Base-by-base conservation (phyloP, 148 eudicot species). In the Talinum fruticosum region DNA sequence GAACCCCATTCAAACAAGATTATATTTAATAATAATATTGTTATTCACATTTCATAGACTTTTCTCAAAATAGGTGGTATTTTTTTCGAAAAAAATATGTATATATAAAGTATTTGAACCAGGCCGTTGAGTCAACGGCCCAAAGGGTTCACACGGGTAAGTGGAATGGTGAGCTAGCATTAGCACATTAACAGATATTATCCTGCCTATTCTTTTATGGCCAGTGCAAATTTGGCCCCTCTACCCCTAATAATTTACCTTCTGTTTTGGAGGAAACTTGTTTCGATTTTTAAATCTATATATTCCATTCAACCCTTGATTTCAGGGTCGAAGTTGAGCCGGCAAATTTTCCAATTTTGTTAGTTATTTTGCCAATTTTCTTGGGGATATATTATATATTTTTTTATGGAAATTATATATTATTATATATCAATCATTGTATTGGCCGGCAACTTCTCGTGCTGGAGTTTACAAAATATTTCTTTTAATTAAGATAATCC, bases 381-480 rank as follows among this genome's bases (percentile, higher is more conserved):
- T 59, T 59, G 64, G 64, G 64, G 29, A 23, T 5, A n/a, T n/a
- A 57, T 5, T 41, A 41, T 41, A 41, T 41, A 8, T 1, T 41
- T 41, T 41, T 8, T 6, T 1, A n/a, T n/a, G n/a, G n/a, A n/a
- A n/a, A 57, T 5, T 41, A 41, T 41, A 41, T 41, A 8, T 1
- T 41, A 8, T 41, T 8, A 1, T 1, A 59, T 59, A 2, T 59
- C 64, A 59, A 59, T 59, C 64, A 59, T 59, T 59, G 64, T 8
- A 59, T 59, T 59, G 64, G 28, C 29, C 64, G 64, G 64, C 64
- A 24, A 59, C 64, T 59, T 59, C 64, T 59, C 64, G 29, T 59
- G 64, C 64, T 23, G 64, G 64, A 59, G 64, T 59, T 8, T 59
- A 59, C 64, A 59, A 59, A 59, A 59, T 5, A 23, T 59, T 59